Conservation (phyloP, 2,329 filamentous ascomycete genomes). For the Dactylellina leptospora region DNA sequence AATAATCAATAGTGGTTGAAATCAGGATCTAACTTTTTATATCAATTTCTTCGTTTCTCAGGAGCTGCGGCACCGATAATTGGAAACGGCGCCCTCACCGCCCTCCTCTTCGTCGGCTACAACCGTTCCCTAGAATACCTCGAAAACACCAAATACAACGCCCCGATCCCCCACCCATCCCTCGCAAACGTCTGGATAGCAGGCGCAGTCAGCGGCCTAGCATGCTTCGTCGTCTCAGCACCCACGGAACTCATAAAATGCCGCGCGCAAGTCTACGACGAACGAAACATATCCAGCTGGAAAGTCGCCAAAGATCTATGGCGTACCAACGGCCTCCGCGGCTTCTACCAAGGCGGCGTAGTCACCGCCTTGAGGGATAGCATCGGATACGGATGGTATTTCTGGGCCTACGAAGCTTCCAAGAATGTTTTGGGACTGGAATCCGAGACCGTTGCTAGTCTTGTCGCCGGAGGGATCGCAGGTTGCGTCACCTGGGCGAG, state of each 20-base stretch:
- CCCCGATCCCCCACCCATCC: slow-evolving; percentile 61
- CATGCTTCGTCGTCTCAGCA: slow-evolving; percentile 84
- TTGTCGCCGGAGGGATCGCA: slow-evolving; percentile 86
- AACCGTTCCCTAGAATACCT: slow-evolving; percentile 79
- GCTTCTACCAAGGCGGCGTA: slow-evolving; percentile 80
- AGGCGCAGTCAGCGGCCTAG: slow-evolving; percentile 81
- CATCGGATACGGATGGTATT: slow-evolving; percentile 97
- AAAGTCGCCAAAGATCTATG: slow-evolving; percentile 71
- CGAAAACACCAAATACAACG: slow-evolving; percentile 56
- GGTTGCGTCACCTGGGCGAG: slow-evolving; percentile 86
- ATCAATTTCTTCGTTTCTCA: slow-evolving; percentile 56
- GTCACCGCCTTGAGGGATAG: slow-evolving; percentile 85
- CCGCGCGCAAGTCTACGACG: slow-evolving; percentile 73
- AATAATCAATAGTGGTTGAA: too few relatives aligned
- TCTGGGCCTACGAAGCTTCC: slow-evolving; percentile 86
- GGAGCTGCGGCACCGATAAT: slow-evolving; percentile 86
- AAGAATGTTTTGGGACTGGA: slow-evolving; percentile 67
- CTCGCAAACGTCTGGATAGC: slow-evolving; percentile 78
- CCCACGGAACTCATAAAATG: slow-evolving; percentile 93
- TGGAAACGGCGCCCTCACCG: slow-evolving; percentile 90
- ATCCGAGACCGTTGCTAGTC: slow-evolving; percentile 59
- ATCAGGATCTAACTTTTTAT: neutral
- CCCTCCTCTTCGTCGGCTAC: slow-evolving; percentile 87
- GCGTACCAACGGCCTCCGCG: slow-evolving; percentile 69
- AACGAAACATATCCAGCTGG: slow-evolving; percentile 67